Evolutionary conservation across 768 basidiomycete genomes (phyloP), one percentile per base, ranked within the genome.

Genomic region (Tulasnella sp.): DNA sequence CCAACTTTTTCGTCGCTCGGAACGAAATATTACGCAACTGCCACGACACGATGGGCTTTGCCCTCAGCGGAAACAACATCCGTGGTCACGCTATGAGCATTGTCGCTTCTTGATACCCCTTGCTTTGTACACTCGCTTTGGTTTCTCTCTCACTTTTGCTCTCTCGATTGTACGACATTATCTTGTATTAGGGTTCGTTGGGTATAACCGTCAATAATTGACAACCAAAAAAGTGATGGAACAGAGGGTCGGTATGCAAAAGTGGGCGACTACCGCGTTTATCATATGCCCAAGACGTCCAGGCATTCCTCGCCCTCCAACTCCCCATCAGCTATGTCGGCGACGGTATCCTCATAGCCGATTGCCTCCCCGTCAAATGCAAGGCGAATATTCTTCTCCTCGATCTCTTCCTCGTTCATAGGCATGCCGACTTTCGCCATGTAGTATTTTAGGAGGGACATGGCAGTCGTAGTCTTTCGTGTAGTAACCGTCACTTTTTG

Each of bases 1-100:
- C 59, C 19, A 48, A 59, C 46, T 61, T 58, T 39, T 61, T 61
- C 36, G 59, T 61, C 19, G 58, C 59, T 14, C 23, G 59, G 40
- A 61, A 61, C 35, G 59, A 61, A 27, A 37, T 49, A 12, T 49
- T 61, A 25, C 59, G 59, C 7, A 62, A 54, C 36, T 61, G 59
- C 41, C 35, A 19, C 31, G 59, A 61, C 52, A 61, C 57, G 12
- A 42, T 60, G 39, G 39, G 58, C 4, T 59, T 43, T 14, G 59
- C 59, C 1, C 35, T 60, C 15, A 49, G 46, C 31, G 56, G 55
- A 25, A 46, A 45, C 27, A 49, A 31, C 29, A 46, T 57, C 27
- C 35, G 32, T 8, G 50, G 50, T n/a, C n/a, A n/a, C 11, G 12
- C 14, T 46, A 9, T 25, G 17, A 39, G n/a, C 15, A 23, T 23